Percentiles rank a stretch among this genome's conserved stretches.
phyloP scores from a whole-genome alignment of 2,329 filamentous ascomycete genomes.

The Hyphodiscus sp. region DNA sequence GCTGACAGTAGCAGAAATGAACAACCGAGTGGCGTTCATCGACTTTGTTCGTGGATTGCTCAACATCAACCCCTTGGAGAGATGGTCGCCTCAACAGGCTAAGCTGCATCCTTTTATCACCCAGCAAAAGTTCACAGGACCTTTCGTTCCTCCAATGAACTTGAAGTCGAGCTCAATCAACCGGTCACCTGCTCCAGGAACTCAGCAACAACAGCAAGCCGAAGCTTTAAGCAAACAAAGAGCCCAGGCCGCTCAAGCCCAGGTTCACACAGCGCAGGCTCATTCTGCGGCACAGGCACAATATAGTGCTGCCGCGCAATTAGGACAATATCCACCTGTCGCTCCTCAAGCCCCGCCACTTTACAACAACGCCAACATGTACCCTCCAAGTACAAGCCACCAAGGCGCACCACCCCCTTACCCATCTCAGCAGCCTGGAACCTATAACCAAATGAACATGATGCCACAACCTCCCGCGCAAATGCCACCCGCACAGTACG shows the following conservation, averaged over 20 bases:
- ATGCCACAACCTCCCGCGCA: slow-evolving; percentile 55
- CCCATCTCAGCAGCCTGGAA: slow-evolving; percentile 59
- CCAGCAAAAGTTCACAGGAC: slow-evolving; percentile 92
- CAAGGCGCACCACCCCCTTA: slow-evolving; percentile 69
- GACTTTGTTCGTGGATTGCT: slow-evolving; percentile 93
- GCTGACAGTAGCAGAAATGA: slow-evolving; percentile 68
- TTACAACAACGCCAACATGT: slow-evolving; percentile 78
- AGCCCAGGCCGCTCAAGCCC: slow-evolving; percentile 59
- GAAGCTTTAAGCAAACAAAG: slow-evolving; percentile 91
- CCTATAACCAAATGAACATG: slow-evolving; percentile 69
- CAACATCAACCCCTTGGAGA: slow-evolving; percentile 89
- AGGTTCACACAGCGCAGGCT: slow-evolving; percentile 34
- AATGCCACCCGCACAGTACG: slow-evolving; percentile 60
- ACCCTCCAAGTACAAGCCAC: slow-evolving; percentile 52
- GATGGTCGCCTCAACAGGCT: slow-evolving; percentile 97
- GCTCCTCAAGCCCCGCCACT: slow-evolving; percentile 60
- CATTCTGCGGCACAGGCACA: slow-evolving; percentile 56
- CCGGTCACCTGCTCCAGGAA: slow-evolving; percentile 83
- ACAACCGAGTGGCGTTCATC: slow-evolving; percentile 94
- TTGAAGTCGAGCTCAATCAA: slow-evolving; percentile 80
- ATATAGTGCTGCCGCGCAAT: not conserved
- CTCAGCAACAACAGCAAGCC: slow-evolving; percentile 92
- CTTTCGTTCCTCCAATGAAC: slow-evolving; percentile 96
- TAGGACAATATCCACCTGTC: slow-evolving; percentile 7
- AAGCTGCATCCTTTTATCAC: slow-evolving; percentile 98